Conservation (phyloP, 192 early-diverging fungal species). For the Umbelopsis isabellina region DNA sequence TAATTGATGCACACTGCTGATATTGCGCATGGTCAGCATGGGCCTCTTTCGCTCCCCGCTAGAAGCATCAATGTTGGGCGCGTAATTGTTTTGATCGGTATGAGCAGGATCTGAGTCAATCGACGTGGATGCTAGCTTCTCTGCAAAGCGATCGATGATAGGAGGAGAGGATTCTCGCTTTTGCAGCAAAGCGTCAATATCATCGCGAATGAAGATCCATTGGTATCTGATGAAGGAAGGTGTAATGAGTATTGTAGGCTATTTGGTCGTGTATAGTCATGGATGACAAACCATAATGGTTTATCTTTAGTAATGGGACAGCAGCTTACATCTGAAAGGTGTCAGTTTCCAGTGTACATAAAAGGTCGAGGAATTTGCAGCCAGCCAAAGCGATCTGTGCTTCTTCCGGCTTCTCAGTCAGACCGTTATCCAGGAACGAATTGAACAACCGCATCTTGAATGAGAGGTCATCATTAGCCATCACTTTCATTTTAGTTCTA, state of each 20-base stretch:
- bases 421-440: slow-evolving; percentile 52
- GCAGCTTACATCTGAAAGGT: slow-evolving; percentile 77
- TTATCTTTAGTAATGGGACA: background rate
- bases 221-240: slow-evolving; percentile 63
- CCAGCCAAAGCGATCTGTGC: slow-evolving; percentile 75
- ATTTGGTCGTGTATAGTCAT: no score
- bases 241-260: no score
- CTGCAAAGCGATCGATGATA: slow-evolving; percentile 3
- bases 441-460: slow-evolving; percentile 73
- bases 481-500: background rate
- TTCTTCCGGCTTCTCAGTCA: slow-evolving; percentile 62
- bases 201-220: slow-evolving; percentile 94
- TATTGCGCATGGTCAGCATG: slow-evolving; percentile 70
- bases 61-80: background rate
- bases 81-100: background rate
- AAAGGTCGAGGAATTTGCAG: slow-evolving; percentile 87
- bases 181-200: slow-evolving; percentile 63
- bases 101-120: slow-evolving; percentile 1
- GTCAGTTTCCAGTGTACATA: slow-evolving; percentile 80
- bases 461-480: slow-evolving; percentile 7
- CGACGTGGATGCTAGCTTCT: slow-evolving; percentile 37
- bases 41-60: slow-evolving; percentile 64
- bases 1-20: slow-evolving; percentile 71
- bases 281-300: background rate
- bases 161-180: background rate